phyloP scores from a whole-genome alignment of 75 land plant genomes.

The Pinus taeda region DNA sequence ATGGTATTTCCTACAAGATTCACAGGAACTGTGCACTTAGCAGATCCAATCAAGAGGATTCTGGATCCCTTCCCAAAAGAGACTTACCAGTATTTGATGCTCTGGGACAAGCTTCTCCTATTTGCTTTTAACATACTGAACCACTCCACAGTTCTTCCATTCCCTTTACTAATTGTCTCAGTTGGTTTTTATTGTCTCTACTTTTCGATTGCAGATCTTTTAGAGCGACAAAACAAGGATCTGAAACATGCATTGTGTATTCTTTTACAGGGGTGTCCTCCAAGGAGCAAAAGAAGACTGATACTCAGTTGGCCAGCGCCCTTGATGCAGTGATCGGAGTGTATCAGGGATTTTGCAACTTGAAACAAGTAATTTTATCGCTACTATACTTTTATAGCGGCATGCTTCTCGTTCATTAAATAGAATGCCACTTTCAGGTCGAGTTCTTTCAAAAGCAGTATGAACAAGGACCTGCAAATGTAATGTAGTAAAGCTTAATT shows the following conservation, averaged over 20 bases:
- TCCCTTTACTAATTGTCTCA: neutral
- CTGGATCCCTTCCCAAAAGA: too few species aligned
- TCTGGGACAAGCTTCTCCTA: too few species aligned
- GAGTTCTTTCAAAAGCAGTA: neutral
- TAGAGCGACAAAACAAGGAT: neutral
- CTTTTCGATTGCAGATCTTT: neutral
- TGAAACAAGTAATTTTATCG: constrained; percentile 49
- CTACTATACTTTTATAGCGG: neutral
- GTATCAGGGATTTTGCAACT: constrained; percentile 71
- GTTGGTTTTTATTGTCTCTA: neutral
- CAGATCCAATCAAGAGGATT: too few species aligned
- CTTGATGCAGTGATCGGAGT: constrained; percentile 68
- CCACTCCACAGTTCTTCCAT: neutral
- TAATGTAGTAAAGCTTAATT: neutral
- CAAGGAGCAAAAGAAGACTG: neutral
- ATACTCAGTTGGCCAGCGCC: constrained; percentile 40
- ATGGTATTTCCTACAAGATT: too few species aligned
- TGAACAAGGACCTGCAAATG: neutral
- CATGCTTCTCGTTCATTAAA: constrained; percentile 3
- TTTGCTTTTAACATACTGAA: neutral
- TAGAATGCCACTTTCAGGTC: neutral
- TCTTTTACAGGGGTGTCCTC: neutral
- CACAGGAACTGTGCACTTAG: too few species aligned
- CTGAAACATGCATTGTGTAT: neutral
- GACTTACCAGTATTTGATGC: too few species aligned